Base-by-base conservation (phyloP, 2,329 filamentous ascomycete genomes). In the Colletotrichum trifolii region DNA sequence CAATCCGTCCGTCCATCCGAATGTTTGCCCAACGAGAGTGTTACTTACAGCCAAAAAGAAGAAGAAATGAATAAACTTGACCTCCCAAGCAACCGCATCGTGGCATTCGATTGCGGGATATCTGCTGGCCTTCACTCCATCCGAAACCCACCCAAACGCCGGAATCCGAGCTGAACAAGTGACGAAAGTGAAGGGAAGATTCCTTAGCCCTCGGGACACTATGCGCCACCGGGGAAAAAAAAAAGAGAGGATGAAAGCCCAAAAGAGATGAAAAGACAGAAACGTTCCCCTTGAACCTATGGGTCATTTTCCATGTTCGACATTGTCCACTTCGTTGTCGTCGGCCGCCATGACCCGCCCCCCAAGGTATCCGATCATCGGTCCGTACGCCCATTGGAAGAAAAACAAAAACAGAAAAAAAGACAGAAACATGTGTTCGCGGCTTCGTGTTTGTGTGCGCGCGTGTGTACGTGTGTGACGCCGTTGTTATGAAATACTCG, bases 401-500 rank as follows among this genome's bases (percentile, higher is more conserved):
- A 15, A 25, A 17, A 6, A 40, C 49, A 17, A 54, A 61, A 47
- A 34, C 36, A 25, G 6, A 38, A 40, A 45, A 45, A 33, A 34
- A 47, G 13, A 49, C 15, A 54, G 17, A 38, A 54, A 33, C n/a
- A 25, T 25, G 25, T 25, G 25, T 25, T 25, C 25, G 25, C 25
- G 25, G 25, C 25, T 25, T 25, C 4, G 25, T 25, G 25, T 25
- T 4, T 5, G 25, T 25, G 25, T 5, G 25, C 4, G 25, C 25
- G 25, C 4, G 25, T 25, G 25, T 5, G 25, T 25, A 25, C 25
- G 9, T 10, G 38, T 10, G 13, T 40, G 38, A 40, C 25, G 43
- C 61, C 57, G 62, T 40, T 40, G 39, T 60, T 48, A 40, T 47
- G 38, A 40, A 38, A 36, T 43, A 47, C 38, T 47, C 36, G 42